Percentiles rank a stretch among this genome's conserved stretches.
Conservation (phyloP, 176 grass and related monocot species). For the Cenchrus fungigraminus region DNA sequence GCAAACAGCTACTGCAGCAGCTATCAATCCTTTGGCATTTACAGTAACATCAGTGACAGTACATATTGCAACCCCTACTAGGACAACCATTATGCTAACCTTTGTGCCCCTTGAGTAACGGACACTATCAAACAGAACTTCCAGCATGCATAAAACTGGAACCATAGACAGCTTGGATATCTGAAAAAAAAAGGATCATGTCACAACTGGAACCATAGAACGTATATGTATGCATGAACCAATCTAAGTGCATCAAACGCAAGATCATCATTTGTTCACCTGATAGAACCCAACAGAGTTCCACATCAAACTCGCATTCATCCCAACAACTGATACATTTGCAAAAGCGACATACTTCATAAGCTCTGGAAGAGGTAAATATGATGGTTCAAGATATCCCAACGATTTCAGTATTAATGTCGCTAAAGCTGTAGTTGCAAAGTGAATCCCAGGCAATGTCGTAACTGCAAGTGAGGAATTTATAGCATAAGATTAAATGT, state of each 20-base stretch:
- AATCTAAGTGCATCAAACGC: not conserved
- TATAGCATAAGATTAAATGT: not conserved
- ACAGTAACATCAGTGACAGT: slow-evolving; percentile 74
- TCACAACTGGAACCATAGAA: not conserved
- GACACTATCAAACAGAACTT: slow-evolving; percentile 62
- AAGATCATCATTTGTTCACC: slow-evolving; percentile 24
- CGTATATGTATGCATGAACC: not conserved
- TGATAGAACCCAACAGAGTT: slow-evolving; percentile 81
- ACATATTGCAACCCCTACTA: slow-evolving; percentile 66
- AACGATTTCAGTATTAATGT: slow-evolving; percentile 54
- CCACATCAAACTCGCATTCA: slow-evolving; percentile 79
- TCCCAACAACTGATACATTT: slow-evolving; percentile 65
- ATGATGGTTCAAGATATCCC: slow-evolving; percentile 57
- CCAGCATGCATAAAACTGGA: slow-evolving; percentile 64
- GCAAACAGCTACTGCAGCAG: slow-evolving; percentile 64
- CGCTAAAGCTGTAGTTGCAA: slow-evolving; percentile 60
- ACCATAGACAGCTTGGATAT: slow-evolving; percentile 73
- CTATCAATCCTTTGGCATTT: slow-evolving; percentile 58
- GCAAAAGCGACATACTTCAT: slow-evolving; percentile 66
- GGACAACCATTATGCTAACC: slow-evolving; percentile 71
- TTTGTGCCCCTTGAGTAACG: slow-evolving; percentile 67
- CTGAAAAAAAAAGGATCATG: slow-evolving; percentile 23
- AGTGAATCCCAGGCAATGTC: slow-evolving; percentile 67
- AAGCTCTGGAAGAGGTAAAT: slow-evolving; percentile 54
- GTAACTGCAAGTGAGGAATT: slow-evolving; percentile 44